Evolutionary conservation across 257 asterid species (phyloP), one percentile per base, ranked within the genome.

Genomic region (Solanum medicagineum): DNA sequence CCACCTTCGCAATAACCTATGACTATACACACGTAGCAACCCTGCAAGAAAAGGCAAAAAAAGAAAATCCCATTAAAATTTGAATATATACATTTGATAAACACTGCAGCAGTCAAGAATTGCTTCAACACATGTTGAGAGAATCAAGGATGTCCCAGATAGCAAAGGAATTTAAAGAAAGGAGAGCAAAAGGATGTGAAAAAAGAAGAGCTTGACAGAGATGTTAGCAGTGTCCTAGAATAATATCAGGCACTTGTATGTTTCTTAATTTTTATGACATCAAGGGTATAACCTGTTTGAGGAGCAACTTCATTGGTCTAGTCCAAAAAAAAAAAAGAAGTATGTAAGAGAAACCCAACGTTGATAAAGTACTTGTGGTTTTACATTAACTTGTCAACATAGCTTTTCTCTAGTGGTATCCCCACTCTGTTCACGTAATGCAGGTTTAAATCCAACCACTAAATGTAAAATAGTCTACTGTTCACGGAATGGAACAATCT

Each of bases 1-100:
- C 99, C 98, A 85, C 98, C 99, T 93, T 95, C 98, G 89, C 99
- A 95, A 90, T 93, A 95, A 83, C 98, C 98, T 62, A 94, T 92
- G 87, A 95, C 84, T 86, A 95, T 95, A 95, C 99, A 95, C 71
- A 95, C 99, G 77, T 95, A 95, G 93, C 98, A 94, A 84, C 98
- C 99, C 98, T 93, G 98, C 77, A 85, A 85, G 68, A 54, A 83
- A 86, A 84, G 59, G 82, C 69, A 80, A 29, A n/a, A 84, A 2
- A 75, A 81, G 45, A 47, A 22, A 85, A 55, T 81, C 86, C 82
- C 73, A 49, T 66, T 77, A 51, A 51, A 63, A 63, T 51, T 77
- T 29, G 47, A 77, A 26, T 77, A 15, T 75, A 75, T 75, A 26
- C 83, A 77, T 77, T 53, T 54, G 62, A 69, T 26, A 19, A 56